Conservation (phyloP, 805 yeast genomes). For the Wickerhamiella nectarea region DNA sequence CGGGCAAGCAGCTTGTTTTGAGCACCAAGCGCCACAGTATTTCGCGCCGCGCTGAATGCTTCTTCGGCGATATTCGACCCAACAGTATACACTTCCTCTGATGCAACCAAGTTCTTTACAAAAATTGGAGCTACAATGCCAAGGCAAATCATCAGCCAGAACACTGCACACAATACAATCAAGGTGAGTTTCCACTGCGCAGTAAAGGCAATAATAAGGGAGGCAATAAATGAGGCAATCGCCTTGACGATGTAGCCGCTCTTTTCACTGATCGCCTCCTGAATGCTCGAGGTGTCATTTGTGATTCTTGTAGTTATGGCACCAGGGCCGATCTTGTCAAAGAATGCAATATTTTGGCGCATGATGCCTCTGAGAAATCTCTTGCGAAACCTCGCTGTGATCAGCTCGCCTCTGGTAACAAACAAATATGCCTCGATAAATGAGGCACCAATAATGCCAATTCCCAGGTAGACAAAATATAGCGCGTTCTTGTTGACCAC, state of each 20-base stretch:
- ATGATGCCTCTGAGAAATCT: slow-evolving; percentile 27
- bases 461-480: slow-evolving; percentile 29
- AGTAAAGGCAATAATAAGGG: slow-evolving; percentile 26
- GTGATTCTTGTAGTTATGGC: slow-evolving; percentile 32
- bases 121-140: slow-evolving; percentile 24
- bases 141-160: slow-evolving; percentile 21
- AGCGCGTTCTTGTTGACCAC: slow-evolving; percentile 27
- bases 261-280: slow-evolving; percentile 33
- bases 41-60: slow-evolving; percentile 30
- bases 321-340: slow-evolving; percentile 32
- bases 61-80: slow-evolving; percentile 32
- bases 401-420: slow-evolving; percentile 30
- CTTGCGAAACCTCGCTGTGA: slow-evolving; percentile 30
- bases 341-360: slow-evolving; percentile 31
- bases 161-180: slow-evolving; percentile 26
- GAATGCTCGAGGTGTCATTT: slow-evolving; percentile 29
- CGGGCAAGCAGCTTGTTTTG: slow-evolving; percentile 26
- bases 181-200: slow-evolving; percentile 28
- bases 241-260: slow-evolving; percentile 29
- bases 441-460: slow-evolving; percentile 26
- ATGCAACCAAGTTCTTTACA: slow-evolving; percentile 22
- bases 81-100: slow-evolving; percentile 20
- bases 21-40: slow-evolving; percentile 31
- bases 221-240: slow-evolving; percentile 28
- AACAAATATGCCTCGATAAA: slow-evolving; percentile 27